Evolutionary conservation across 441 rosid genomes (phyloP).

Genomic region (Capsella rubella): DNA sequence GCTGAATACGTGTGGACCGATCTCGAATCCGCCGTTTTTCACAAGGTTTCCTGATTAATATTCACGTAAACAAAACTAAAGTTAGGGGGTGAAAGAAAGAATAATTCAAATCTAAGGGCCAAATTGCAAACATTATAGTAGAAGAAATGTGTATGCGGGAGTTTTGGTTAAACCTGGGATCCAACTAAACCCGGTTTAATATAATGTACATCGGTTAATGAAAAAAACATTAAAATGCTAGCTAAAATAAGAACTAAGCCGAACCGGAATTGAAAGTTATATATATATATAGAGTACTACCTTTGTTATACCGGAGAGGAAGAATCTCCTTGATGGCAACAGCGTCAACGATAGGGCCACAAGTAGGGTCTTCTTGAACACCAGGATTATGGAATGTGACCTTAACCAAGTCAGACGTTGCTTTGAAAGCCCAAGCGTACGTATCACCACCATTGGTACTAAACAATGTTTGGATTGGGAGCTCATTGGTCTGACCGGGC

Average conservation of each 20-base stretch:
- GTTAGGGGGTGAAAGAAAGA: not conserved
- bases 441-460: conserved; percentile 71
- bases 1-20: conserved; percentile 64
- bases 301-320: conserved; percentile 47
- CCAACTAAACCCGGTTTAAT: too few relatives aligned
- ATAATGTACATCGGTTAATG: too few relatives aligned
- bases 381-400: conserved; percentile 69
- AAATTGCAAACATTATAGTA: not conserved
- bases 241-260: not conserved
- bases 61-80: not conserved
- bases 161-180: not conserved
- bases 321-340: conserved; percentile 65
- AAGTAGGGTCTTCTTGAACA: conserved; percentile 64
- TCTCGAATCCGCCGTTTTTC: conserved; percentile 65
- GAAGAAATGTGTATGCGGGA: not conserved
- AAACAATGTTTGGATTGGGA: conserved; percentile 57
- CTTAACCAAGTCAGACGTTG: conserved; percentile 49
- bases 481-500: conserved; percentile 55
- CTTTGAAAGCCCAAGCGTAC: conserved; percentile 65
- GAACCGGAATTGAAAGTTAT: not conserved
- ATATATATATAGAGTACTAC: conserved; percentile 30
- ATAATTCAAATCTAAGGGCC: not conserved
- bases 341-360: conserved; percentile 72
- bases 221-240: too few relatives aligned
- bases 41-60: conserved; percentile 51